Conservation (phyloP, 768 basidiomycete genomes). For the Tubosaeta brunneosetosa region DNA sequence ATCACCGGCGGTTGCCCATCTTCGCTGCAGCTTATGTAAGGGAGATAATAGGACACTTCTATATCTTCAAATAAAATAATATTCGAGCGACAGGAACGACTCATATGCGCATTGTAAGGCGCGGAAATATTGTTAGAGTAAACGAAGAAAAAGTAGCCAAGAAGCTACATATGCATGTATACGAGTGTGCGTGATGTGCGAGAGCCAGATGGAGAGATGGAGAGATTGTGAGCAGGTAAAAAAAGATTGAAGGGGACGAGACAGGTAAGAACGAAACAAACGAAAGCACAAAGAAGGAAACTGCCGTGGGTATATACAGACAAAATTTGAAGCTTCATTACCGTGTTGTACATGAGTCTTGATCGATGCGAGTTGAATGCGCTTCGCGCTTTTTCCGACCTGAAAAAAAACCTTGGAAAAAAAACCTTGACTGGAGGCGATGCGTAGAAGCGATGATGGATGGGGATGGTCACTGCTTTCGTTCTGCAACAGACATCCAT, state of each 20-base stretch:
- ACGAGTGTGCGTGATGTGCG: conserved; percentile 3
- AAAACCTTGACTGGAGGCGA: conserved; percentile 4
- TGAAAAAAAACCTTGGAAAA: conserved; percentile 7
- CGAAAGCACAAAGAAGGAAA: neutral
- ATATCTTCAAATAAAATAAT: neutral
- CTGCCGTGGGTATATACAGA: conserved; percentile 18
- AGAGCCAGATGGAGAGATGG: conserved; percentile 6
- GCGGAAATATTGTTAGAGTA: neutral
- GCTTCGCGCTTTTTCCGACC: conserved; percentile 14
- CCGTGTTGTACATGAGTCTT: conserved; percentile 2
- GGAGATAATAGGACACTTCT: neutral
- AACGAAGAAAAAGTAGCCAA: neutral
- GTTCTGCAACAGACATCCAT: conserved; percentile 34
- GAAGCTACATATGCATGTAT: conserved; percentile 15
- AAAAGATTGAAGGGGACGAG: neutral
- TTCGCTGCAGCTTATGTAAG: neutral
- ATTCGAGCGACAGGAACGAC: neutral
- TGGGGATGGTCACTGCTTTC: conserved; percentile 16
- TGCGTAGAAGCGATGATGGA: neutral
- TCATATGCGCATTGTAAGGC: neutral
- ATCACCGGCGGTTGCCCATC: no score
- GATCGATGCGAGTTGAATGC: conserved; percentile 12
- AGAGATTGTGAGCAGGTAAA: conserved; percentile 5
- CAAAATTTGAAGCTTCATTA: conserved; percentile 3
- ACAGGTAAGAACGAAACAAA: neutral